phyloP scores from a whole-genome alignment of 768 basidiomycete species.

The Mycena crocata region DNA sequence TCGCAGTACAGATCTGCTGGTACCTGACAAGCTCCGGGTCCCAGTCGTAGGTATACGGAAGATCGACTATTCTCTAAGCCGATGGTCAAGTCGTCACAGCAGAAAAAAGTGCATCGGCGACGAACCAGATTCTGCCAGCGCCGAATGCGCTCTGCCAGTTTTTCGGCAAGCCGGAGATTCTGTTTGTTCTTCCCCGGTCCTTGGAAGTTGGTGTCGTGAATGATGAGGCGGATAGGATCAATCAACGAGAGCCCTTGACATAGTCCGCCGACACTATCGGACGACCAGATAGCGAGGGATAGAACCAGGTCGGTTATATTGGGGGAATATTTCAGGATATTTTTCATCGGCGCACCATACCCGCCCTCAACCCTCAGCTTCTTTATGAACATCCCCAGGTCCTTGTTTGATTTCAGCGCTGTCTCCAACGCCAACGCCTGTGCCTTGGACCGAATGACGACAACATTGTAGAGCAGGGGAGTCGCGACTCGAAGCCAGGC shows the following conservation, averaged over 20 bases:
- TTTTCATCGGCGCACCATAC: constrained; percentile 26
- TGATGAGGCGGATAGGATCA: constrained; percentile 13
- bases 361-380: constrained; percentile 42
- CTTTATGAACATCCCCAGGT: constrained; percentile 37
- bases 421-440: constrained; percentile 36
- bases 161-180: constrained; percentile 6
- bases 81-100: not conserved
- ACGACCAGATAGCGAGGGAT: constrained; percentile 11
- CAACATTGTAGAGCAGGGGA: constrained; percentile 38
- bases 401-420: constrained; percentile 26
- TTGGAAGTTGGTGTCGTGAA: constrained; percentile 5
- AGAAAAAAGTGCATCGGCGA: not conserved
- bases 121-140: constrained; percentile 22
- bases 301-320: constrained; percentile 20
- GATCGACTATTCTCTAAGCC: constrained; percentile 1
- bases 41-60: constrained; percentile 1
- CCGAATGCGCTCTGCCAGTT: not conserved
- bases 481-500: constrained; percentile 35
- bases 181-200: constrained; percentile 12
- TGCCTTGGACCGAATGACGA: constrained; percentile 38
- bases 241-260: constrained; percentile 18
- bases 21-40: not conserved
- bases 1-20: not conserved
- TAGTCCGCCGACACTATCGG: constrained; percentile 4
- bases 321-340: constrained; percentile 13